These are phyloP conservation scores for Kokia cookei DNA, from an alignment of 441 rosid species.

Conservation along the genomic window DNA sequence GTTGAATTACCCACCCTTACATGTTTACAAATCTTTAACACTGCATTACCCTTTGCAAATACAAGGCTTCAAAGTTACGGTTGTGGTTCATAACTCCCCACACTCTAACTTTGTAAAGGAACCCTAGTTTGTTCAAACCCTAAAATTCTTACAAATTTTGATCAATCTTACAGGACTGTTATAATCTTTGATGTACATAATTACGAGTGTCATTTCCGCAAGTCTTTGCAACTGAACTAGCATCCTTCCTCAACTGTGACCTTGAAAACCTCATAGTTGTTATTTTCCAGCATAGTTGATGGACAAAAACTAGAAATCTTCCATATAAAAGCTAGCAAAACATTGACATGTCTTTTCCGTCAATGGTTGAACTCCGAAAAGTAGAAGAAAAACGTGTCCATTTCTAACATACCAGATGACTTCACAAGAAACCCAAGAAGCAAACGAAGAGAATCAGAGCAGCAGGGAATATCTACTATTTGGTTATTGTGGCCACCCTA, in stretches of 20 bases:
- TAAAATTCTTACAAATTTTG: background rate
- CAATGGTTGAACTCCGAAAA: background rate
- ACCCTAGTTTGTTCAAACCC: background rate
- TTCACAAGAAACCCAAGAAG: background rate
- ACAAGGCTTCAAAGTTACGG: background rate
- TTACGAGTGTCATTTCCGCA: background rate
- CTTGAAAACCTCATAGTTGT: background rate
- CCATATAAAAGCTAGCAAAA: background rate
- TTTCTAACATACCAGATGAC: background rate
- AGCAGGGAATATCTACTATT: background rate
- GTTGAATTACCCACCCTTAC: background rate
- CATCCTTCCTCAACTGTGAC: background rate
- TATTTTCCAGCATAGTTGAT: background rate
- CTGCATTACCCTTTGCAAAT: background rate
- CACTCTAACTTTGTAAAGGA: background rate
- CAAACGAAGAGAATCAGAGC: background rate
- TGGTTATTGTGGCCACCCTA: slow-evolving; percentile 14
- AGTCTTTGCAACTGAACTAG: background rate
- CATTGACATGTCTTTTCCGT: background rate
- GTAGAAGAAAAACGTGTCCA: background rate
- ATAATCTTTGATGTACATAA: background rate
- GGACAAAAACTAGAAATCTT: background rate
- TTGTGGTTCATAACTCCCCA: background rate
- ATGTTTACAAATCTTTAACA: background rate
- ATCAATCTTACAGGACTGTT: background rate